These are phyloP conservation scores for Sphaerostilbella broomeana DNA, from an alignment of 2,329 filamentous ascomycete genomes.

Conservation along the genomic window DNA sequence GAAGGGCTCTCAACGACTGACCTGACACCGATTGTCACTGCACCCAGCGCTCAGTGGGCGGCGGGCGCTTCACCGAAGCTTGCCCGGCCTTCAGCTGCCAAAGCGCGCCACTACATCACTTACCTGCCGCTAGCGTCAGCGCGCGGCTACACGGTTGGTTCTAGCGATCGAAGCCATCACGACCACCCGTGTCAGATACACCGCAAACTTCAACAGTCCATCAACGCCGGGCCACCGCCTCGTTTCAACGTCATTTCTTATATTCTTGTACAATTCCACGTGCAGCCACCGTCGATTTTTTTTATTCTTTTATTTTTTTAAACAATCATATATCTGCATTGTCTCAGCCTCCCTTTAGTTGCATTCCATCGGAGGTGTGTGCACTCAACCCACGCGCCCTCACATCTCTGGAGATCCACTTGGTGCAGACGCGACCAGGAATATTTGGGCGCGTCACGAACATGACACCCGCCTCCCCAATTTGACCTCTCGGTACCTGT, in stretches of 20 bases:
- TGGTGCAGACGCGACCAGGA: conserved; percentile 27
- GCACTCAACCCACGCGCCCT: conserved; percentile 6
- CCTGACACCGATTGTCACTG: no score
- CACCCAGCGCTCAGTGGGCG: conserved; percentile 2
- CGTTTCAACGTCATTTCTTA: no score
- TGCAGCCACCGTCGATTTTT: conserved; percentile 5
- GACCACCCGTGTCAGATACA: no score
- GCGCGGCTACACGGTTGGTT: conserved; percentile 2
- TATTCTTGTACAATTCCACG: no score
- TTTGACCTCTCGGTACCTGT: conserved; percentile 19
- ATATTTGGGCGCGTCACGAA: conserved; percentile 32
- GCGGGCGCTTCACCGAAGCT: conserved; percentile 7
- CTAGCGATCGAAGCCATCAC: no score
- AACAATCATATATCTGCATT: background rate
- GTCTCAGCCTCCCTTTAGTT: background rate
- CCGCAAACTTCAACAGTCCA: no score
- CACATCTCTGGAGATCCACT: conserved; percentile 8
- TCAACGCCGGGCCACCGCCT: no score
- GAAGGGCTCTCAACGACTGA: no score
- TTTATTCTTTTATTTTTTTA: background rate
- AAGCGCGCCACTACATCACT: background rate
- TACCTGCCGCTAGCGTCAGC: background rate
- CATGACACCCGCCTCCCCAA: conserved; percentile 32
- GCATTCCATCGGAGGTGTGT: no score
- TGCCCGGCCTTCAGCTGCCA: background rate